Base-by-base conservation (phyloP, 2,329 filamentous ascomycete genomes). In the Lasiodiplodia hormozganensis region DNA sequence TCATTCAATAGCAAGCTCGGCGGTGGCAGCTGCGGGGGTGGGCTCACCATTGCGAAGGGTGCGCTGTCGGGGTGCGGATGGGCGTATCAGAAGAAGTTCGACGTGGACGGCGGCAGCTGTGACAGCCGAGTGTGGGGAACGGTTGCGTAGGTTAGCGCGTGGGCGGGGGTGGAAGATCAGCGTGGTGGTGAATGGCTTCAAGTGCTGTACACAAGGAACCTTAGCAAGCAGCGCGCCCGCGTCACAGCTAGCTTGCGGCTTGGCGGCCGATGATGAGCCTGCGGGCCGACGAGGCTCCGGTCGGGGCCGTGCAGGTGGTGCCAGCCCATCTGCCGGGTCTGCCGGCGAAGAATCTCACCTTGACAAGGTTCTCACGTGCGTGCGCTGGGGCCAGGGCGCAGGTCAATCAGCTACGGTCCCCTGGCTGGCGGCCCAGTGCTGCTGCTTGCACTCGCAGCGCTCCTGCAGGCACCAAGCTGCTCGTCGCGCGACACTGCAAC, bases 1-100 rank as follows among this genome's bases (percentile, higher is more conserved):
- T 67, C 68, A 67, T 69, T 69, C 51, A 62, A 62, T 51, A 69
- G 53, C 53, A 31, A 64, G 56, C 54, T 68, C 31, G 47, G 25
- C 47, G 58, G 40, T 21, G 58, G 14, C 11, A 43, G 53, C 60
- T 18, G 60, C 43, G 28, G 53, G 60, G 67, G 52, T 25, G n/a
- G 67, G 67, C 67, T 65, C 53, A 69, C 67, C 67, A 69, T 69
- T 56, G 67, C 31, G 40, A 10, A 8, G 38, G 25, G 40, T 14
- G 56, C 28, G 28, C 10, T 16, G 23, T 56, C 31, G 43, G 34
- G 23, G 43, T 11, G 57, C 51, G 34, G 34, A 49, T 12, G n/a
- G 47, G 40, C n/a, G 40, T 62, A 49, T 62, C 58, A 51, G 58
- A 36, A 18, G 40, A 11, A 25, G 4, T 18, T 31, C 25, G 36